Evolutionary conservation across 768 basidiomycete genomes (phyloP).

Genomic region (Boletus reticuloceps): DNA sequence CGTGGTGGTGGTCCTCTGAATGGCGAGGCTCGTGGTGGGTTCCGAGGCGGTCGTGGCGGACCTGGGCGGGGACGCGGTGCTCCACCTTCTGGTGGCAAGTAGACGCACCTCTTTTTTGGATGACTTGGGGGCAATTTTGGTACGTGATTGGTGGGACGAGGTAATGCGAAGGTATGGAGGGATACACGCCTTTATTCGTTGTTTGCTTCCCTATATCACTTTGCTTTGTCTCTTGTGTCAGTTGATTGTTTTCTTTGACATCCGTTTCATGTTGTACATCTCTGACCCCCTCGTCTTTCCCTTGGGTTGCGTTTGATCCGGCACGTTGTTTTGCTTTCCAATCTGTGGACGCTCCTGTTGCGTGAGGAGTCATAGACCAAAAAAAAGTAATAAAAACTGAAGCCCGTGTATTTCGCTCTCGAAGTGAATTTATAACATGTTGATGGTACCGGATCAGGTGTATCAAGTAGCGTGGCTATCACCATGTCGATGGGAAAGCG

Average conservation of each 20-base stretch:
- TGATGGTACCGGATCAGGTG: no score
- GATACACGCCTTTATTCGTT: conserved; percentile 10
- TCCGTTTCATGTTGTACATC: conserved; percentile 15
- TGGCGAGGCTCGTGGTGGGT: conserved; percentile 45
- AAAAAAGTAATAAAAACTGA: no score
- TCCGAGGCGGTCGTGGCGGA: conserved; percentile 45
- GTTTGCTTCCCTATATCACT: conserved; percentile 12
- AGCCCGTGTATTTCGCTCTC: no score
- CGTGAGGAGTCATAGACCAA: conserved; percentile 22
- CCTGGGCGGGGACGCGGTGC: conserved; percentile 43
- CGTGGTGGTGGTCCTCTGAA: conserved; percentile 60
- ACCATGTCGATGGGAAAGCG: no score
- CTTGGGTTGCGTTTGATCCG: conserved; percentile 11
- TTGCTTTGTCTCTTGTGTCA: conserved; percentile 9
- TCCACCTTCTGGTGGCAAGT: conserved; percentile 27
- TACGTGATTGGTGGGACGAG: not conserved
- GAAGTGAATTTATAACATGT: no score
- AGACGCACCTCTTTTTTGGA: not conserved
- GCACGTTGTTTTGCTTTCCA: conserved; percentile 4
- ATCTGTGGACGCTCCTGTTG: conserved; percentile 20
- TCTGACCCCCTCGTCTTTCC: conserved; percentile 3
- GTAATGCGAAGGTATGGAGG: conserved; percentile 3
- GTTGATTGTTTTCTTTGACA: conserved; percentile 1
- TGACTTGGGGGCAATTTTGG: conserved; percentile 1
- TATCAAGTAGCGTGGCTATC: no score